A percentile compares a stretch with the other conserved stretches of the same genome.
phyloP scores from a whole-genome alignment of 2,329 filamentous ascomycete species.

The Diplodia seriata region DNA sequence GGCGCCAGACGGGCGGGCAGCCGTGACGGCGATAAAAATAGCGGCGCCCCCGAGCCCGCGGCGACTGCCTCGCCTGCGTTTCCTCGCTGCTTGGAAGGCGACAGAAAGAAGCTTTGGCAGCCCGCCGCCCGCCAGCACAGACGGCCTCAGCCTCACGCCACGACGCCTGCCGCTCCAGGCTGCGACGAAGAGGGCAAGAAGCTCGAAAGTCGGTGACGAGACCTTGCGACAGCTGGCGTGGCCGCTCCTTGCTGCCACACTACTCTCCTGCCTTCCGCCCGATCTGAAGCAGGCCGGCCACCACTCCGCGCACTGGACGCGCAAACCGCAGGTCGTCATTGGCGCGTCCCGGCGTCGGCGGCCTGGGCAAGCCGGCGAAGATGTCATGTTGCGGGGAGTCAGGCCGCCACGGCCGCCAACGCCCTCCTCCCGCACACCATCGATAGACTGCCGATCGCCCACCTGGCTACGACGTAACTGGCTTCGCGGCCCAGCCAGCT shows the following conservation, averaged over 20 bases:
- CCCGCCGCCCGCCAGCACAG: constrained; percentile 9
- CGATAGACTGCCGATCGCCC: background rate
- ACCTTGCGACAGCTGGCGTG: constrained; percentile 22
- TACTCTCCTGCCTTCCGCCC: constrained; percentile 17
- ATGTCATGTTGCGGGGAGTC: constrained; percentile 20
- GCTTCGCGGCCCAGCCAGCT: constrained; percentile 8
- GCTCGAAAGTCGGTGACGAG: constrained; percentile 16
- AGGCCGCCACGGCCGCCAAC: constrained; percentile 2
- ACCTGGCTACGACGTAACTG: background rate
- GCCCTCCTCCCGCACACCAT: constrained; percentile 3
- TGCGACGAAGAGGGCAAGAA: constrained; percentile 3
- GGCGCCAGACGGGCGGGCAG: no score
- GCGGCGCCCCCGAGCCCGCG: background rate
- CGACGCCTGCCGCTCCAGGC: constrained; percentile 26
- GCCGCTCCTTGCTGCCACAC: constrained; percentile 21
- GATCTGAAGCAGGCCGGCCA: constrained; percentile 25
- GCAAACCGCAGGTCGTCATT: background rate
- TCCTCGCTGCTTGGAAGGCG: constrained; percentile 1
- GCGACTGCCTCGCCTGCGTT: background rate
- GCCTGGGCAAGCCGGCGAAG: constrained; percentile 13
- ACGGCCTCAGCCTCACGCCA: constrained; percentile 29
- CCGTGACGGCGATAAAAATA: constrained; percentile 16
- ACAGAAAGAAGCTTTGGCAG: constrained; percentile 19
- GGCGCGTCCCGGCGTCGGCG: background rate
- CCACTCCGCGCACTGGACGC: constrained; percentile 9